Evolutionary conservation across 192 early-diverging fungal genomes (phyloP).

Genomic region (Coemansia sp.): DNA sequence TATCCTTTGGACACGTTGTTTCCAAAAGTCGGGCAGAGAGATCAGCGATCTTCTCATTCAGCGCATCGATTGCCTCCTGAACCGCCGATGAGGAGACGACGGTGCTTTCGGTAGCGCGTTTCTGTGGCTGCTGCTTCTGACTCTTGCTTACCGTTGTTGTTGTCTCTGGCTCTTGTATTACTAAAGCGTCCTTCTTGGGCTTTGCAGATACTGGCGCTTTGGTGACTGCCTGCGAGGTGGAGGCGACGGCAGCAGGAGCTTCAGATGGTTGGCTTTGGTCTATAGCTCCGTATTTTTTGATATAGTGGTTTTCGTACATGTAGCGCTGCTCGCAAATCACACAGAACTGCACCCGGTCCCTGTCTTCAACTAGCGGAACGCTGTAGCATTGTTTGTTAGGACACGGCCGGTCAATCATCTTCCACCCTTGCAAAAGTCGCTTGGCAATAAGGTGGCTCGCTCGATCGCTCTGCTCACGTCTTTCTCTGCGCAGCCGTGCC

Average conservation of each 20-base stretch:
- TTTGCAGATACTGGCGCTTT: too few species aligned
- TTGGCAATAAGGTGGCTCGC: constrained; percentile 45
- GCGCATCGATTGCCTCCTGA: constrained; percentile 18
- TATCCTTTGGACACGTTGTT: constrained; percentile 17
- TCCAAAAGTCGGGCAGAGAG: constrained; percentile 21
- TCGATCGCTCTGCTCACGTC: constrained; percentile 34
- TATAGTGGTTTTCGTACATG: constrained; percentile 42
- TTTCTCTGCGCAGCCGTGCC: constrained; percentile 8
- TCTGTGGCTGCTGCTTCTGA: not conserved
- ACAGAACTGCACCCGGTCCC: constrained; percentile 32
- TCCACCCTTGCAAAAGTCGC: constrained; percentile 47
- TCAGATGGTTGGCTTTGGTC: not conserved
- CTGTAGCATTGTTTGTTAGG: constrained; percentile 28
- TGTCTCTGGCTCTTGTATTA: not conserved
- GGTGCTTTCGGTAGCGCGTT: not conserved
- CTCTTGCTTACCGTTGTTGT: not conserved
- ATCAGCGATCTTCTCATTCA: constrained; percentile 21
- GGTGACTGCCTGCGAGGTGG: too few species aligned
- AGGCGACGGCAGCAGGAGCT: too few species aligned
- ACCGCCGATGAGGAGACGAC: not conserved
- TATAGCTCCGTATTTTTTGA: constrained; percentile 22
- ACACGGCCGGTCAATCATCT: constrained; percentile 39
- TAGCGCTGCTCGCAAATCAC: constrained; percentile 39
- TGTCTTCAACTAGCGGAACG: constrained; percentile 41
- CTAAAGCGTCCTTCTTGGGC: not conserved